Percentiles rank a stretch among this genome's conserved stretches.
Evolutionary conservation across 225 moss, liverwort and hornwort species (phyloP).

Genomic region (Takakia lepidozioides): DNA sequence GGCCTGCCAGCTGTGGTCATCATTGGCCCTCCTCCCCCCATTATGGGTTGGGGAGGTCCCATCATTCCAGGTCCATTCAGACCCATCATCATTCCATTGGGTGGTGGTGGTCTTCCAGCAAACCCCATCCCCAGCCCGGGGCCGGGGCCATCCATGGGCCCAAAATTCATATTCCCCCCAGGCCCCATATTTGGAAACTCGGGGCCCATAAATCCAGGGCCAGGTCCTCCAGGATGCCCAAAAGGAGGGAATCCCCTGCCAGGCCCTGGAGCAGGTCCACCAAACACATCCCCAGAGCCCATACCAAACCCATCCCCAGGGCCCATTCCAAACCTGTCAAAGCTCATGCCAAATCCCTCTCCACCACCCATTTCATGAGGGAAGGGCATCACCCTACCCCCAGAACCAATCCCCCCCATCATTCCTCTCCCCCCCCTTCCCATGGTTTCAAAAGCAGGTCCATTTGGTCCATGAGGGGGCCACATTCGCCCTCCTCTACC

Average conservation of each 20-base stretch:
- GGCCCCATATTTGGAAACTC: constrained; percentile 85
- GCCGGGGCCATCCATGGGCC: constrained; percentile 92
- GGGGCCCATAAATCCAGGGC: constrained; percentile 88
- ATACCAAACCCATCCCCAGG: constrained; percentile 27
- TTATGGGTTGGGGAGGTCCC: constrained; percentile 84
- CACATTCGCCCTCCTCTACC: constrained; percentile 80
- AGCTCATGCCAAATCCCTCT: constrained; percentile 88
- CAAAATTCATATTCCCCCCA: constrained; percentile 95
- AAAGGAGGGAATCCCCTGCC: constrained; percentile 85
- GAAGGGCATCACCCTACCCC: constrained; percentile 76
- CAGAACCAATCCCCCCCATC: constrained; percentile 49
- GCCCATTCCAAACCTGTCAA: constrained; percentile 88
- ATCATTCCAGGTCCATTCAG: constrained; percentile 88
- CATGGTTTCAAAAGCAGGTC: constrained; percentile 66
- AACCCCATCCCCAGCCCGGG: constrained; percentile 67
- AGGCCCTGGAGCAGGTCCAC: constrained; percentile 71
- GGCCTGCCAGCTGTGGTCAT: constrained; percentile 81
- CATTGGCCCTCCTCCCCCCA: constrained; percentile 67
- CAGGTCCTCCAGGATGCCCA: constrained; percentile 88
- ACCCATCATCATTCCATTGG: constrained; percentile 67
- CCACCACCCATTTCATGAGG: constrained; percentile 84
- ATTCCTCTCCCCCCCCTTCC: constrained; percentile 80
- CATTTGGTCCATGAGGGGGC: constrained; percentile 69
- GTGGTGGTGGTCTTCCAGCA: constrained; percentile 69
- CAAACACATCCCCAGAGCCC: constrained; percentile 83